Percentiles rank a stretch among this genome's conserved stretches.
These are phyloP conservation scores for Zostera marina DNA, from an alignment of 116 monocot genomes.

Conservation along the genomic window DNA sequence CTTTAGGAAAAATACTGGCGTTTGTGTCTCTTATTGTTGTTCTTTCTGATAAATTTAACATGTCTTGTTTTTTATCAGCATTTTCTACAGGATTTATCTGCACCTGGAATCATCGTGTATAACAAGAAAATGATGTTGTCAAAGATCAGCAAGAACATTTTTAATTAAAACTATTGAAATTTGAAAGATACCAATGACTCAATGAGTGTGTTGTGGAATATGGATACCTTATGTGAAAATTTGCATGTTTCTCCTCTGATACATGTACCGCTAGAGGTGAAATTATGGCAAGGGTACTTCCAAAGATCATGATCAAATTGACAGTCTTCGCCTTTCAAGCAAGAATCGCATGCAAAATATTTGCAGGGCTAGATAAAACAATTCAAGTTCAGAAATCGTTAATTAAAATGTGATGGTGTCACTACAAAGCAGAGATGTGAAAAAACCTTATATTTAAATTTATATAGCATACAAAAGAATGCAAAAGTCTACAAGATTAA, in stretches of 20 bases:
- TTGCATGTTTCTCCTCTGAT: conserved; percentile 76
- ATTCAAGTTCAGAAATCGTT: neutral
- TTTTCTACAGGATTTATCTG: neutral
- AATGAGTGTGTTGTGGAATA: neutral
- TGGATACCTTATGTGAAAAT: conserved; percentile 72
- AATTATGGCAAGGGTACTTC: conserved; percentile 78
- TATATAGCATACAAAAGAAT: too few species aligned
- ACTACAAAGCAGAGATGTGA: neutral
- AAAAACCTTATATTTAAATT: neutral
- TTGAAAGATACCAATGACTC: neutral
- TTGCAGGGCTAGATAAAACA: conserved; percentile 56
- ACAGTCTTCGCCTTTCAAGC: conserved; percentile 88
- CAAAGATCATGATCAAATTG: conserved; percentile 79
- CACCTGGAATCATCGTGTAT: conserved; percentile 2
- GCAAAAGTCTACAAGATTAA: too few species aligned
- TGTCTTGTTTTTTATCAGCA: neutral
- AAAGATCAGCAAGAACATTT: neutral
- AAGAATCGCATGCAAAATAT: conserved; percentile 43
- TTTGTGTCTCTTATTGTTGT: conserved; percentile 10
- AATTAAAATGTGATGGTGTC: neutral
- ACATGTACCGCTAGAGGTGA: conserved; percentile 41
- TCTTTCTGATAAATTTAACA: conserved; percentile 9
- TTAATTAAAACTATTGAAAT: neutral
- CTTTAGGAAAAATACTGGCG: conserved; percentile 3
- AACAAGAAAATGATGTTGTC: neutral